These are phyloP conservation scores for Termitomyces sp. DNA, from an alignment of 768 basidiomycete genomes.

Conservation along the genomic window DNA sequence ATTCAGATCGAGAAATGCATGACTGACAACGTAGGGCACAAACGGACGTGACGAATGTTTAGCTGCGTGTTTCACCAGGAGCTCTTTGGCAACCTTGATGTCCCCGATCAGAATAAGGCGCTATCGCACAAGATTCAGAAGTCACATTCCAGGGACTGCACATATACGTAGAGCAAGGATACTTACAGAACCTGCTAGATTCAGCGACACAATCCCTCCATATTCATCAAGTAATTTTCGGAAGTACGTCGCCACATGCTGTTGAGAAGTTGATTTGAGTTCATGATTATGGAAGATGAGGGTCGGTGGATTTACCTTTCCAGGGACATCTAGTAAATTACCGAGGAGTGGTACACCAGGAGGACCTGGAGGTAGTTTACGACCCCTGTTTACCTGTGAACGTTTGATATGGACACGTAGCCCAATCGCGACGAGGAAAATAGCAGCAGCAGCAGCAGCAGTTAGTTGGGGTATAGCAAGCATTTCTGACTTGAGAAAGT, in stretches of 20 bases:
- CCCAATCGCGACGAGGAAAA: background rate
- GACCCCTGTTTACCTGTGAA: background rate
- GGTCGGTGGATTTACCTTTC: background rate
- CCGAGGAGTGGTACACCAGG: background rate
- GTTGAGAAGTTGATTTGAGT: background rate
- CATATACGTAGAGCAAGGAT: background rate
- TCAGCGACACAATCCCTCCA: background rate
- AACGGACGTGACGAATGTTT: background rate
- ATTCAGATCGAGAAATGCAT: background rate
- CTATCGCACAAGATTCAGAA: background rate
- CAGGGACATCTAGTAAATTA: background rate
- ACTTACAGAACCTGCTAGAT: background rate
- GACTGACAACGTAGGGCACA: background rate
- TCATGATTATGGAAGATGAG: background rate
- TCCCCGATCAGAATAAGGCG: background rate
- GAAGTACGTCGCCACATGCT: background rate
- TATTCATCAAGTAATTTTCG: background rate
- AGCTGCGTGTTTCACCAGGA: background rate
- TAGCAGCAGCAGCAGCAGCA: background rate
- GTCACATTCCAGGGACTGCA: background rate
- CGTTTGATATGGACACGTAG: background rate
- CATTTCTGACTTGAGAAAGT: background rate
- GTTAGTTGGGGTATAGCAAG: background rate
- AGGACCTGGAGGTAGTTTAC: background rate
- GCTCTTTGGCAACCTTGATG: background rate